Evolutionary conservation across 768 basidiomycete species (phyloP).

Genomic region (Lentinula lateritia): DNA sequence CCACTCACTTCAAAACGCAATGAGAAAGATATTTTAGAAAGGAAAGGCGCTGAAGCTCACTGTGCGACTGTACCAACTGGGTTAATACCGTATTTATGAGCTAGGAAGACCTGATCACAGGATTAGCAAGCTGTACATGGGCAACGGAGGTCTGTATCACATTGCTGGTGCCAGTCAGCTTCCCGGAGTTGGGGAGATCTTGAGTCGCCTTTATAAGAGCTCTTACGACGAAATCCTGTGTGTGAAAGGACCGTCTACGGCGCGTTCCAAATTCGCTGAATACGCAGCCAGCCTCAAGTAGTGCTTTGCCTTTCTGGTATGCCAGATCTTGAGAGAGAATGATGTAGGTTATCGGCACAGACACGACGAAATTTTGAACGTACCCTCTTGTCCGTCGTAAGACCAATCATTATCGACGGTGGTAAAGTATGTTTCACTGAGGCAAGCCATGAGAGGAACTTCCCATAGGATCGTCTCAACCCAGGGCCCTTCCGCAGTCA

Average conservation of each 20-base stretch:
- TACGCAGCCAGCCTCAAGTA: constrained; percentile 59
- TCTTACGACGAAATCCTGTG: constrained; percentile 74
- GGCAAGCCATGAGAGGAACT: constrained; percentile 88
- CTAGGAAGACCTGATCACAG: constrained; percentile 67
- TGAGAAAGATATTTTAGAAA: background rate
- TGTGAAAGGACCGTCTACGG: constrained; percentile 63
- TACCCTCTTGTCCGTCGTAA: constrained; percentile 78
- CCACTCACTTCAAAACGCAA: constrained; percentile 60
- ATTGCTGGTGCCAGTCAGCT: constrained; percentile 84
- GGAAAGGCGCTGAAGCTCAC: constrained; percentile 37
- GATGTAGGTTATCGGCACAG: background rate
- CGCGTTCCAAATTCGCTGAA: constrained; percentile 90
- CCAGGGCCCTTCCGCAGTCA: constrained; percentile 73
- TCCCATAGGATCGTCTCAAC: constrained; percentile 89
- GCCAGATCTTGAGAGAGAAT: constrained; percentile 51
- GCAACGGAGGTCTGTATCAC: constrained; percentile 34
- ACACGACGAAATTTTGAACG: background rate
- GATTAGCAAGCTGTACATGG: background rate
- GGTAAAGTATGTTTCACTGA: constrained; percentile 87
- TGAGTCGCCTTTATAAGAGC: constrained; percentile 62
- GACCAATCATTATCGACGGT: constrained; percentile 76
- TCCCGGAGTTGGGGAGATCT: constrained; percentile 41
- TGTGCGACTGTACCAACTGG: constrained; percentile 85
- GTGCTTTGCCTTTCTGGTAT: constrained; percentile 58
- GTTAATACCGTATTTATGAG: constrained; percentile 58